Percentiles rank a stretch among this genome's conserved stretches.
phyloP scores from a whole-genome alignment of 495 filamentous ascomycete genomes.

The Neurospora hispaniola region DNA sequence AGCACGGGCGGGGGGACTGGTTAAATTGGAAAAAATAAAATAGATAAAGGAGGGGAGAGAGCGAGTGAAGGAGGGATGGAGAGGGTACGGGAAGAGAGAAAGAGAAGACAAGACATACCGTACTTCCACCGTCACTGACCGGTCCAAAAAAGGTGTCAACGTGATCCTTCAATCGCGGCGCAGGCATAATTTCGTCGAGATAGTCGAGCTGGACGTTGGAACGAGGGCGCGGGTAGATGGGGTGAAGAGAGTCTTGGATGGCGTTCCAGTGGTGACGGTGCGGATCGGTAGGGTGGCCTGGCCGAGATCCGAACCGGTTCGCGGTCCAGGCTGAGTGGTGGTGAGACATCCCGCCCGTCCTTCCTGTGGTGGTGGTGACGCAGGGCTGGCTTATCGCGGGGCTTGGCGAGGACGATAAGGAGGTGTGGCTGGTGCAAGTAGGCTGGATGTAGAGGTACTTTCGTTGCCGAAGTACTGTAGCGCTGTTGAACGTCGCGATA shows the following conservation, averaged over 20 bases:
- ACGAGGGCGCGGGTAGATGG: background rate
- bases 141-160: background rate
- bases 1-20: too few species aligned
- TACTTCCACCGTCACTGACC: background rate
- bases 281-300: background rate
- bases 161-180: background rate
- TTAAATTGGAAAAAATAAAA: too few species aligned
- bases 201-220: background rate
- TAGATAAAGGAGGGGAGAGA: too few species aligned
- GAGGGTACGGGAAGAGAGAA: too few species aligned
- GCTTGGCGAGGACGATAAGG: background rate
- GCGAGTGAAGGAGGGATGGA: too few species aligned
- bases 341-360: background rate
- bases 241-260: background rate
- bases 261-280: background rate
- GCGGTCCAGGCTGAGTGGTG: background rate
- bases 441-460: background rate
- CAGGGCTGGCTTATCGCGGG: background rate
- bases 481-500: background rate
- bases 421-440: background rate
- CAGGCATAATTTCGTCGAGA: background rate
- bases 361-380: background rate
- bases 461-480: background rate
- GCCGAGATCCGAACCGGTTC: background rate
- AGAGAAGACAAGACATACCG: background rate